Percentiles rank a stretch among this genome's conserved stretches.
Evolutionary conservation across 495 filamentous ascomycete species (phyloP).

Genomic region (Penicillium coprophilum): DNA sequence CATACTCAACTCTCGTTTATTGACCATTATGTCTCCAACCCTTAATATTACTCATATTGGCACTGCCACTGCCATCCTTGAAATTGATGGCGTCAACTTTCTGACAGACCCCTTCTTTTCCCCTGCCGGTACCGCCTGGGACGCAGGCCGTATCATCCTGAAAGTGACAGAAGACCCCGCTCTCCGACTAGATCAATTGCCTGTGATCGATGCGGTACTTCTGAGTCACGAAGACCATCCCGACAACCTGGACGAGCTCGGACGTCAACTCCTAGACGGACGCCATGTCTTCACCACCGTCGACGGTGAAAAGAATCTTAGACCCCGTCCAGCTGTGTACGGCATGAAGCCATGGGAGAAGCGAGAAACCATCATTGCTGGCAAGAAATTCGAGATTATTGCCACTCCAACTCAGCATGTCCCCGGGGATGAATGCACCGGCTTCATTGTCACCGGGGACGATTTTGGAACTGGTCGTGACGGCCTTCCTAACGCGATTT

Average conservation of each 20-base stretch:
- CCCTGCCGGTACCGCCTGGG: conserved; percentile 40
- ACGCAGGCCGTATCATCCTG: conserved; percentile 29
- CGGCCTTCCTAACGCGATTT: conserved; percentile 52
- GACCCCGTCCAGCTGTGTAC: conserved; percentile 40
- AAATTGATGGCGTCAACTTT: conserved; percentile 47
- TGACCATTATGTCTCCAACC: too few species aligned
- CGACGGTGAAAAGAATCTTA: conserved; percentile 47
- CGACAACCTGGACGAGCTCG: conserved; percentile 51
- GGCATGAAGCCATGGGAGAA: conserved; percentile 38
- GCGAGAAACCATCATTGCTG: conserved; percentile 24
- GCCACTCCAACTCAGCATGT: conserved; percentile 49
- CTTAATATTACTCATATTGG: conserved; percentile 43
- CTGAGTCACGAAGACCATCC: conserved; percentile 57
- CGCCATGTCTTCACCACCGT: conserved; percentile 51
- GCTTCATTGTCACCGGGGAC: conserved; percentile 43
- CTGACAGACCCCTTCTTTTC: conserved; percentile 58
- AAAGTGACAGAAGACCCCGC: conserved; percentile 37
- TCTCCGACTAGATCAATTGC: conserved; percentile 38
- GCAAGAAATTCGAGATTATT: conserved; percentile 30
- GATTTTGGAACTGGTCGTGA: conserved; percentile 39
- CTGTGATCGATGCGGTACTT: conserved; percentile 51
- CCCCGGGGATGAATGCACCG: conserved; percentile 48
- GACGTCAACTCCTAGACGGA: conserved; percentile 46
- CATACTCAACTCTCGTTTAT: too few species aligned
- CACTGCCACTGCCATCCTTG: conserved; percentile 52